Base-by-base conservation (phyloP, 352 stramenopile genomes). In the Globisporangium nagaii region DNA sequence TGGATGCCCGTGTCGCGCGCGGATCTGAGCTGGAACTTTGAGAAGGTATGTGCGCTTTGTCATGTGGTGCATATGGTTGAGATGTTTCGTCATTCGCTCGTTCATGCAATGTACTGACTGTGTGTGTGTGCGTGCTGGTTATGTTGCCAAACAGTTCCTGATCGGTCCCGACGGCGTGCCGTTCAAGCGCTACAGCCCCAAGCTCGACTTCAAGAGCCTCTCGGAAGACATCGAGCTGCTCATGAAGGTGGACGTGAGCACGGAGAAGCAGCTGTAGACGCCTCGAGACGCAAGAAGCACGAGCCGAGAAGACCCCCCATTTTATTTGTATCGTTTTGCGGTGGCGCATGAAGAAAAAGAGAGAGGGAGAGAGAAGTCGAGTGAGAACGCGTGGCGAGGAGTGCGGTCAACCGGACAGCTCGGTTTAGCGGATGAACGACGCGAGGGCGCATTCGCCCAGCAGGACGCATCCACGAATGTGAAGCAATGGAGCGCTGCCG, bases 21-120 rank as follows among this genome's bases (percentile, higher is more conserved):
- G 61, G 80, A 91, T 41, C 67, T 91, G 15, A 88, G 75, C 60
- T 91, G 80, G 80, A 91, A 89, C 61, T 91, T 91, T 68, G 80
- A 91, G 60, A 89, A 91, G 75, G 77, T 88, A n/a, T n/a, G 42
- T 30, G 53, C 20, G 24, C 27, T 2, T 42, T 40, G 22, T 24
- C n/a, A n/a, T n/a, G n/a, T n/a, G n/a, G n/a, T n/a, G n/a, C n/a
- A n/a, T 13, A 25, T 46, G 27, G 24, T 13, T 28, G 17, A 17
- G 30, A 8, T 28, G 36, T 12, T 13, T 15, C 11, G n/a, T 30
- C 36, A 8, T 40, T 36, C 45, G 28, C 10, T 19, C 12, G 1
- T 48, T n/a, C n/a, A 37, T 41, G 53, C 20, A 9, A 13, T 42
- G 9, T n/a, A 48, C 28, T 54, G 17, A 55, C 24, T 56, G 11